phyloP scores from a whole-genome alignment of 2,329 filamentous ascomycete species.

The Pseudogymnoascus destructans region DNA sequence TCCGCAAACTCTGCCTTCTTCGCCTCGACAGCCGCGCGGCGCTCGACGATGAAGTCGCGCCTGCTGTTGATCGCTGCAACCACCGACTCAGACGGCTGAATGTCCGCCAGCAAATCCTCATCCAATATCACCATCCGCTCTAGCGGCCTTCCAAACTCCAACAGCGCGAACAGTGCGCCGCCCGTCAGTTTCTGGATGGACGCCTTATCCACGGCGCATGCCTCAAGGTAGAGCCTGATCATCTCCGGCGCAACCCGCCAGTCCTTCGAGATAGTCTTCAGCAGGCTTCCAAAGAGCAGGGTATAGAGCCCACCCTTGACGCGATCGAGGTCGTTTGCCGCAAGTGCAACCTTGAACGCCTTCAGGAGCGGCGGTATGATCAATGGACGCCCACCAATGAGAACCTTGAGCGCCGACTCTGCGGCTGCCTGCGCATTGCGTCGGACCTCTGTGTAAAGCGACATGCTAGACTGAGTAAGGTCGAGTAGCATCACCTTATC shows the following conservation, averaged over 20 bases:
- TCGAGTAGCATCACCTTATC: constrained; percentile 78
- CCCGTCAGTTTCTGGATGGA: constrained; percentile 85
- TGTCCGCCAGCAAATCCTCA: constrained; percentile 52
- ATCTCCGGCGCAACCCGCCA: constrained; percentile 92
- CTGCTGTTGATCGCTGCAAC: constrained; percentile 47
- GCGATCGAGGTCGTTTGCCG: constrained; percentile 68
- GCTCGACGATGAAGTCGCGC: constrained; percentile 59
- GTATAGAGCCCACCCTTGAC: constrained; percentile 95
- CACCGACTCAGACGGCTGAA: constrained; percentile 52
- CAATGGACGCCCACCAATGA: constrained; percentile 75
- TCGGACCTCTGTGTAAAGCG: constrained; percentile 89
- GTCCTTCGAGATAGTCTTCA: constrained; percentile 77
- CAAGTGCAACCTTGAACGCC: constrained; percentile 64
- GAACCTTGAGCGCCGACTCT: constrained; percentile 83
- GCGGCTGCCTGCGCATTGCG: constrained; percentile 82
- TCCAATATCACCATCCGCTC: constrained; percentile 79
- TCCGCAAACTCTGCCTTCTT: constrained; percentile 71
- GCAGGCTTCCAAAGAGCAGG: constrained; percentile 72
- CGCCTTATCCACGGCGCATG: constrained; percentile 80
- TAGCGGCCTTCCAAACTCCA: constrained; percentile 82
- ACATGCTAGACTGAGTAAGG: constrained; percentile 78
- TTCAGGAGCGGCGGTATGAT: constrained; percentile 81
- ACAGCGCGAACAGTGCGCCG: constrained; percentile 68
- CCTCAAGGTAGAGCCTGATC: constrained; percentile 79
- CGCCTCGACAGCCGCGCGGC: constrained; percentile 63